Base-by-base conservation (phyloP, 2,329 filamentous ascomycete genomes). In the Aspergillus awamori region DNA sequence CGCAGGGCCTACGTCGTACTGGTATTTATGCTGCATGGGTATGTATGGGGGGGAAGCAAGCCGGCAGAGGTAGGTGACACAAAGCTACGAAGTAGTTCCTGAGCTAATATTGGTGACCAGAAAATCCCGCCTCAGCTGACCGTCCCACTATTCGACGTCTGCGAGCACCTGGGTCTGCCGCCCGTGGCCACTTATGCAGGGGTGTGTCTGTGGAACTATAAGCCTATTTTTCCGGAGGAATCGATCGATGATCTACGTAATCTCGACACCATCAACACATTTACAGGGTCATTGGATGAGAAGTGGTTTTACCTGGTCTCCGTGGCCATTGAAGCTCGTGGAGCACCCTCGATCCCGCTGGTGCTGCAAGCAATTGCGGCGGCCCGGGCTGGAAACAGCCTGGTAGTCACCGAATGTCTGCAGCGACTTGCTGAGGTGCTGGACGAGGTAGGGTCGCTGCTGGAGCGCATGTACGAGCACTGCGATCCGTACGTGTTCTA, bases 291-390 rank as follows among this genome's bases (percentile, higher is more conserved):
- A 7, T 82, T 96, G 58, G 95, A 99, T 74, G 95, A 99, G 79
- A 97, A 95, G 64, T 99, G 95, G 95, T 99, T 99, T 75, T 99
- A 98, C 75, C 84, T 99, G 11, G 87, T 98, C 56, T 97, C 93
- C 0, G 91, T 97, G 3, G 95, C 94, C 64, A 97, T 99, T 65
- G 95, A 99, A 79, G 93, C 93, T 58, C 89, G 92, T 59, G 94
- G 92, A 26, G 95, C 89, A 0, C 91, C 93, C 3, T 90, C 93
- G 60, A 88, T 99, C 57, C 88, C 93, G 0, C 80, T 97, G 61
- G 97, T 97, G 92, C 82, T 99, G 45, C 84, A 88, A 43, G 95
- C 95, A 51, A 93, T 99, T 60, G 83, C 86, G 56, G 93, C 93
- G 38, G 93, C 89, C 22, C 87, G 92, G 53, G 79, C 84, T 20